Evolutionary conservation across 169 alveolate species (phyloP), one percentile per base, ranked within the genome.

Genomic region (Plasmodium ovale): DNA sequence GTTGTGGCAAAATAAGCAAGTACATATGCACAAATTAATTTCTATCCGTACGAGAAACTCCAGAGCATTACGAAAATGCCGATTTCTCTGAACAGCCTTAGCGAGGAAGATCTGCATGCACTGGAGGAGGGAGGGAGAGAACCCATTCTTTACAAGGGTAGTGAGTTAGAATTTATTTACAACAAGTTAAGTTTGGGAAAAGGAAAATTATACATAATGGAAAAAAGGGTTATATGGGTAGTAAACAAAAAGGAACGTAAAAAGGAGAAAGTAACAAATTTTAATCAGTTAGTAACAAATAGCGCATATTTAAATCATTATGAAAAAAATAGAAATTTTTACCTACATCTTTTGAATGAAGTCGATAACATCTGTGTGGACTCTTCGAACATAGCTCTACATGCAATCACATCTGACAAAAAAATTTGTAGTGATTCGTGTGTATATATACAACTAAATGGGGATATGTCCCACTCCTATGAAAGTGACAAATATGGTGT

Each of bases 381-480:
- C 6, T 82, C 90, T 5, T 82, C 90, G 10, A 59, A 23, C 47
- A 82, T 82, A 39, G 82, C 90, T 27, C 49, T 82, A 58, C 90
- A 82, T 82, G 90, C 90, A 51, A 65, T 82, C 19, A 49, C 90
- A 19, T 82, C 90, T 2, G 90, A 82, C 65, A 65, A 82, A 35
- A 82, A 82, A 23, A 65, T 82, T 37, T 82, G 84, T 21, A 21
- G 16, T 42, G 23, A 12, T 9, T 47, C 79, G 0, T 82, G 90
- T 53, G 82, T 82, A 39, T 82, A 82, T 29, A 82, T 82, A 65
- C 90, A 82, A 23, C 56, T 82, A 23, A 65, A 65, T 39, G 16
- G 60, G 1, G 72, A 64, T 19, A 47, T 82, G 25, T 67, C 60
- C 16, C 39, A 39, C 19, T 14, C 33, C 42, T 37, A 39, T n/a